Evolutionary conservation across 768 basidiomycete genomes (phyloP).

Genomic region (Rhodotorula kratochvilovae): DNA sequence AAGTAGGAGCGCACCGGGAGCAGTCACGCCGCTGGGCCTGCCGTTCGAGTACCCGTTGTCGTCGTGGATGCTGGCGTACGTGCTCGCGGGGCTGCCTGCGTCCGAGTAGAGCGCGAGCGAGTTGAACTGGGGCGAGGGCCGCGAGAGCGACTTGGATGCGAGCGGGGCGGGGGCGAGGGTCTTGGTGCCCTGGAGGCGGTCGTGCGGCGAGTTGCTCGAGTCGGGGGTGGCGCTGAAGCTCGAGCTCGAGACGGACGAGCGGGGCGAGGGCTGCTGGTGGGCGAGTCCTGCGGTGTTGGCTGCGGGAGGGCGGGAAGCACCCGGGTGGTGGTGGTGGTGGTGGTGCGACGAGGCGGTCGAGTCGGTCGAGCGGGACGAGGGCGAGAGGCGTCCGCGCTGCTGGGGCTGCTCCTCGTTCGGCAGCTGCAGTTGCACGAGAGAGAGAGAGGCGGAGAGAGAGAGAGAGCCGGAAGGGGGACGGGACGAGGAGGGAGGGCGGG

Average conservation of each 20-base stretch:
- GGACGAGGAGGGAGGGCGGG: background rate
- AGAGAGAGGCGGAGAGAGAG: no score
- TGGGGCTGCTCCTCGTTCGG: conserved; percentile 18
- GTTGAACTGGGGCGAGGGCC: background rate
- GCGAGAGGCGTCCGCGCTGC: conserved; percentile 1
- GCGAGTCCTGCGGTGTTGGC: background rate
- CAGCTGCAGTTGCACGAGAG: conserved; percentile 11
- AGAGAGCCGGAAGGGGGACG: background rate
- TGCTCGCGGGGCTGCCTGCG: background rate
- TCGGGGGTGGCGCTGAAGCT: conserved; percentile 10
- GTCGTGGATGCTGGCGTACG: background rate
- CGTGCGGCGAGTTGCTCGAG: conserved; percentile 8
- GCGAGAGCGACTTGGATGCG: background rate
- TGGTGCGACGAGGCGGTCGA: background rate
- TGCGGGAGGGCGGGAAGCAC: no score
- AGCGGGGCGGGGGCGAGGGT: background rate
- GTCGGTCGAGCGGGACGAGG: conserved; percentile 4
- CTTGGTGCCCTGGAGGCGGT: conserved; percentile 1
- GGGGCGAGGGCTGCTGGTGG: background rate
- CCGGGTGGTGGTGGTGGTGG: background rate
- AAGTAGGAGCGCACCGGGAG: background rate
- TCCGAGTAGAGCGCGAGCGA: conserved; percentile 12
- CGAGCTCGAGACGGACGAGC: background rate
- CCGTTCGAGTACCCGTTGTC: background rate
- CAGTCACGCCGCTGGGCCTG: background rate